Conservation (phyloP, 208 protist species). For the Leishmania mexicana region DNA sequence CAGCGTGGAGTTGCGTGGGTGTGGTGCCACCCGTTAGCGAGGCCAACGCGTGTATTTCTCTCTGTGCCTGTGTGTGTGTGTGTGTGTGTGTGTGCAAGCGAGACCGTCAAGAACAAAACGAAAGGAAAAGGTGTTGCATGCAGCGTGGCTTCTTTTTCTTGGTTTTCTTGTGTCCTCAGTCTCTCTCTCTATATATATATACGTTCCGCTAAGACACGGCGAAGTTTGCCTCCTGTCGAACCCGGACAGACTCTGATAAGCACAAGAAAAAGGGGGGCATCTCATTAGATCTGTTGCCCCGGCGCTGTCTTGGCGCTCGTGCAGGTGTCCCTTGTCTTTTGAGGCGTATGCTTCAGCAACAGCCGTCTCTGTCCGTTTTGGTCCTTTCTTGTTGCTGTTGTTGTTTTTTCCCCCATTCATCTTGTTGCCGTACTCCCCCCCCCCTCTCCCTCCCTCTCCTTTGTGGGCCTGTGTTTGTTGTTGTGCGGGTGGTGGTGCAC, state of each 20-base stretch:
- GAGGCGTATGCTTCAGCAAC: neutral
- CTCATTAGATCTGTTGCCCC: neutral
- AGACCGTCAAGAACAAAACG: neutral
- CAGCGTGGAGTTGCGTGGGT: neutral
- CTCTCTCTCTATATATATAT: neutral
- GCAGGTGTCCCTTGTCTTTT: neutral
- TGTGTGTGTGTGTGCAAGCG: neutral
- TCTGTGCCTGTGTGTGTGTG: neutral
- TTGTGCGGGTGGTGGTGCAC: neutral
- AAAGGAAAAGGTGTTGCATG: neutral
- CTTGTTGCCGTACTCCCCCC: neutral
- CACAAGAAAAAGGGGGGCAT: neutral
- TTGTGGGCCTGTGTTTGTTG: neutral
- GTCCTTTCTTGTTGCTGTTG: neutral
- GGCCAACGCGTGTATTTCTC: neutral
- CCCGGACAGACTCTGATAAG: neutral
- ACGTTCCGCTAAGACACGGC: neutral
- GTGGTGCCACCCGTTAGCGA: neutral
- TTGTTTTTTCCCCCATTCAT: neutral
- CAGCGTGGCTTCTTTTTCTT: neutral
- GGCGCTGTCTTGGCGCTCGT: neutral
- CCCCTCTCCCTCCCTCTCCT: neutral
- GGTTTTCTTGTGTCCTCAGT: neutral
- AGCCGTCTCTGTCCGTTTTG: neutral
- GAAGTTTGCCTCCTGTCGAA: neutral